phyloP scores from a whole-genome alignment of 257 asterid genomes.

The Nicotiana tomentosiformis region DNA sequence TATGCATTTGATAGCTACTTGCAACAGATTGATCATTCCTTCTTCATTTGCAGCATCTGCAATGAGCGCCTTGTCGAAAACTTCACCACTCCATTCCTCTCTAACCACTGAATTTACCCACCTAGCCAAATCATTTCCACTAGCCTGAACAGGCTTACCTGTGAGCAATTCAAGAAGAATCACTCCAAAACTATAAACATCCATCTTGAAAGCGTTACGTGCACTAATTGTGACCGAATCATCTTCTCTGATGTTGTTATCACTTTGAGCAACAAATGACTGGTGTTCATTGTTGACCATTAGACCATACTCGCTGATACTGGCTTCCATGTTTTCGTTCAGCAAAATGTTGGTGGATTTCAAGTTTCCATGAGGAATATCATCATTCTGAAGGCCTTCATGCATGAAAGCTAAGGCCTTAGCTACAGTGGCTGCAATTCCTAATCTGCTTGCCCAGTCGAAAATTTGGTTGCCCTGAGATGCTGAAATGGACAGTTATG shows the following conservation, averaged over 20 bases:
- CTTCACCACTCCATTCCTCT: conserved; percentile 80
- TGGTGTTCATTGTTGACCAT: conserved; percentile 27
- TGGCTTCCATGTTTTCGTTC: conserved; percentile 44
- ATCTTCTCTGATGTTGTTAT: conserved; percentile 17
- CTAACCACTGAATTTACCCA: conserved; percentile 67
- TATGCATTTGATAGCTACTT: conserved; percentile 59
- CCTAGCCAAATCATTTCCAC: conserved; percentile 45
- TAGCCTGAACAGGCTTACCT: conserved; percentile 49
- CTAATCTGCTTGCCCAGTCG: conserved; percentile 56
- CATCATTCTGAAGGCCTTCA: conserved; percentile 36
- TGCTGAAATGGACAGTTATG: conserved; percentile 30
- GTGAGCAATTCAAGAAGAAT: conserved; percentile 69
- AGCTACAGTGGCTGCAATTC: conserved; percentile 37
- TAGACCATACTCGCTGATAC: conserved; percentile 66
- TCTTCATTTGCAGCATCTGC: conserved; percentile 56
- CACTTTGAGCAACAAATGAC: conserved; percentile 12
- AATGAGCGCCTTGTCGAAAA: conserved; percentile 48
- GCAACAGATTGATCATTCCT: conserved; percentile 57
- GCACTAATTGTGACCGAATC: neutral
- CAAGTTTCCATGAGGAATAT: conserved; percentile 63
- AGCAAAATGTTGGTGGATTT: conserved; percentile 67
- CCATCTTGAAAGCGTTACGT: conserved; percentile 27
- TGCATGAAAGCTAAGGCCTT: conserved; percentile 63
- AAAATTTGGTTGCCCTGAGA: conserved; percentile 27
- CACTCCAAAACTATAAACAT: conserved; percentile 47